Percentiles rank a stretch among this genome's conserved stretches.
Evolutionary conservation across 352 stramenopile genomes (phyloP).

Genomic region (Aphanomyces astaci): DNA sequence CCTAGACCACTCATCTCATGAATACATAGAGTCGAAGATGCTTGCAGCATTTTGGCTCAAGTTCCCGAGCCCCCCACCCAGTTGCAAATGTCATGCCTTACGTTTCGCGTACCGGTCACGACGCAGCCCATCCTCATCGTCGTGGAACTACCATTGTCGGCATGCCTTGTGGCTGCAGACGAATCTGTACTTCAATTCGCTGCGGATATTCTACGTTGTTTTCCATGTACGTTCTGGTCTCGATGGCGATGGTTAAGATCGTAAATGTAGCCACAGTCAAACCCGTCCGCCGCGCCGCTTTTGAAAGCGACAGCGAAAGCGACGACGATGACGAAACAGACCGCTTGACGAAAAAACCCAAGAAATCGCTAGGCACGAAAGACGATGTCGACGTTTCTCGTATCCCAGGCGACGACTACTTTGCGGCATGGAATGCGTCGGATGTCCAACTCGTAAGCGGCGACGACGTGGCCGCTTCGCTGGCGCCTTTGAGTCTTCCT

Average conservation of each 20-base stretch:
- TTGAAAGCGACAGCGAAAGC: constrained; percentile 22
- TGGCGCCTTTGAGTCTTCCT: neutral
- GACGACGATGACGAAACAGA: constrained; percentile 20
- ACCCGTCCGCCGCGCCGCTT: neutral
- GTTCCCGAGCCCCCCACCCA: neutral
- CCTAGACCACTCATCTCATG: neutral
- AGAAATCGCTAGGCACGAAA: neutral
- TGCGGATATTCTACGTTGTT: neutral
- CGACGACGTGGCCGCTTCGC: neutral
- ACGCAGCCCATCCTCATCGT: neutral
- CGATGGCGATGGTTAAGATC: neutral
- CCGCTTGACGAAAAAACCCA: constrained; percentile 1
- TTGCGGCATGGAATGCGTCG: neutral
- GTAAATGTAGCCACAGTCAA: constrained; percentile 7
- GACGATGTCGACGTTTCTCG: neutral
- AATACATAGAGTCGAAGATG: neutral
- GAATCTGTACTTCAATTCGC: neutral
- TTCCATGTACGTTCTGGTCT: constrained; percentile 9
- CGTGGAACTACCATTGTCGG: neutral
- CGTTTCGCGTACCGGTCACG: neutral
- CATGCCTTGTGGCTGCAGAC: neutral
- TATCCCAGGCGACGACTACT: neutral
- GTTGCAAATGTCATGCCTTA: constrained; percentile 2
- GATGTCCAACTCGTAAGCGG: neutral
- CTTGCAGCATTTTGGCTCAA: neutral